Conservation (phyloP, 257 asterid genomes). For the Cruciata laevipes region DNA sequence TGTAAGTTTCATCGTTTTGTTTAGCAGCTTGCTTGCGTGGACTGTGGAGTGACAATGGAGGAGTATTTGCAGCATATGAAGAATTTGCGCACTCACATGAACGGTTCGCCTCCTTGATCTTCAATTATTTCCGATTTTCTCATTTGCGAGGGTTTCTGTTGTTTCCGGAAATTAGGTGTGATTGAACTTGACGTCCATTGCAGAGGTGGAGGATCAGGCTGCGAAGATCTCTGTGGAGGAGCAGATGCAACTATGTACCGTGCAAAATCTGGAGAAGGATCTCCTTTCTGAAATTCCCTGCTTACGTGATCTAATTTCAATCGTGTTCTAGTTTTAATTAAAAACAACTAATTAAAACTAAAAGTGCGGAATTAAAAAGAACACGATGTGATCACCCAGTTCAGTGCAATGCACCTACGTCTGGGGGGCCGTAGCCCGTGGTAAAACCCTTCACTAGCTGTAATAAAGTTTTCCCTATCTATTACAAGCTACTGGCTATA, state of each 20-base stretch:
- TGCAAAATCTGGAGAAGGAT: conserved; percentile 61
- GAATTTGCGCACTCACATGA: conserved; percentile 78
- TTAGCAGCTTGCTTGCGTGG: neutral
- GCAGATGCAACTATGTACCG: conserved; percentile 57
- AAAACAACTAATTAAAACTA: no score
- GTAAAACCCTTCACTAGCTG: no score
- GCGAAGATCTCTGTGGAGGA: conserved; percentile 66
- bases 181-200: conserved; percentile 11
- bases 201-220: conserved; percentile 96
- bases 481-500: no score
- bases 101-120: conserved; percentile 36
- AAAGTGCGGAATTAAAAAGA: no score
- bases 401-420: no score
- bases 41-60: conserved; percentile 40
- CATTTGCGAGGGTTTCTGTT: neutral
- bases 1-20: neutral
- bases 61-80: conserved; percentile 74
- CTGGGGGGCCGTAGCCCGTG: no score
- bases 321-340: no score
- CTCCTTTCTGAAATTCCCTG: no score
- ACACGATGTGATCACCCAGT: no score
- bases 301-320: no score
- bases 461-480: no score
- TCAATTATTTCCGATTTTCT: neutral
- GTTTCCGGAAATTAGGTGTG: neutral